Base-by-base conservation (phyloP, 2,329 filamentous ascomycete species). In the Aureobasidium sp. region DNA sequence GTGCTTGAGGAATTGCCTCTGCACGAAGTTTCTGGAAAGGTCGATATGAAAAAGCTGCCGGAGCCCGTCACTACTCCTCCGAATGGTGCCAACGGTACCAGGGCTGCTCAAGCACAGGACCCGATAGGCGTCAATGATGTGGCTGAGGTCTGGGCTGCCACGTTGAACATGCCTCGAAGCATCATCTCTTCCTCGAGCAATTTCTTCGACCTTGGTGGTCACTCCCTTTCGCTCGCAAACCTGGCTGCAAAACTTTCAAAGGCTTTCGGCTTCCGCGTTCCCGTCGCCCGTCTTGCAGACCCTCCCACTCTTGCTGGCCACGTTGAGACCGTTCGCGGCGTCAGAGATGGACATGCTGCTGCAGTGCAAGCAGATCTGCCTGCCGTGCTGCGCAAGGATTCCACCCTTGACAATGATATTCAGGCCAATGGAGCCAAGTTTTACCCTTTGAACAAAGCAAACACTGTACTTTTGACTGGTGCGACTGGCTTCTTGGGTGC, bases 141-240 rank as follows among this genome's bases (percentile, higher is more conserved):
- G 39, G 83, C 86, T 15, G 83, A 86, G 66, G 79, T 88, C 60
- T 93, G 89, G 89, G 86, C 88, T 2, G 79, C 83, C 2, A 83
- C 85, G 29, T 78, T 93, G 15, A 85, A 86, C 64, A 81, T 87
- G n/a, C 81, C 87, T 0, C 75, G 79, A 11, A 80, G 75, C 44
- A 78, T 82, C 22, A 82, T 92, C 27, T 88, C 86, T 58, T 69
- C 82, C 1, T 85, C 89, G 64, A 86, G 90, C 71, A 87, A 86
- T 71, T 93, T 93, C 73, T 93, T 92, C 70, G 89, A 92, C 64
- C 77, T 93, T 1, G 89, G 89, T 39, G 89, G 89, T 0, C 89
- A 93, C 72, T 91, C 88, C 0, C 76, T 93, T 59, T 85, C 85
- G 1, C 81, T 93, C n/a, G 89, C 89, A 0, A 87, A 91, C 64